Percentiles rank a stretch among this genome's conserved stretches.
Evolutionary conservation across 78 protist genomes (phyloP).

Genomic region (Dictyostelium discoideum): DNA sequence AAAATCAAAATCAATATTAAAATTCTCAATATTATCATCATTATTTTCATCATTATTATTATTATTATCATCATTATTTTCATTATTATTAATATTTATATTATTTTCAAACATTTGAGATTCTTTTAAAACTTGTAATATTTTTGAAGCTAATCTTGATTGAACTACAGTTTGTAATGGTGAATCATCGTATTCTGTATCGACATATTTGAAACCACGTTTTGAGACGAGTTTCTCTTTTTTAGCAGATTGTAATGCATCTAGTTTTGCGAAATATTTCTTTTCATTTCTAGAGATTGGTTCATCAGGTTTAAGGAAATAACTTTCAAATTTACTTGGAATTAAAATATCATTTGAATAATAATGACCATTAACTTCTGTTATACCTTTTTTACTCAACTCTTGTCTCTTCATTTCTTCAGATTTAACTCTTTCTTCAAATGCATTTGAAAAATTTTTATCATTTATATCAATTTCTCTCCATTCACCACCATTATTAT

Average conservation of each 20-base stretch:
- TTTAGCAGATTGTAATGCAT: background rate
- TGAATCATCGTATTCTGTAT: background rate
- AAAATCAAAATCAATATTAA: too few species aligned
- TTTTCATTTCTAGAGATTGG: slow-evolving; percentile 16
- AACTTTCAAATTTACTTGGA: background rate
- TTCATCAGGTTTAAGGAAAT: slow-evolving; percentile 27
- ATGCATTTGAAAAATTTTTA: background rate
- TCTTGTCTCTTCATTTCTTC: slow-evolving; percentile 1
- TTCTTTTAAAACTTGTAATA: slow-evolving; percentile 28
- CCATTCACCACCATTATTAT: slow-evolving; percentile 28
- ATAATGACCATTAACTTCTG: slow-evolving; percentile 29
- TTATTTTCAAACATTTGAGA: slow-evolving; percentile 2
- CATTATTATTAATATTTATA: too few species aligned
- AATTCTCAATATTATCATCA: background rate
- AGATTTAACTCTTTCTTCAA: background rate
- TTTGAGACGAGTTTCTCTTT: background rate
- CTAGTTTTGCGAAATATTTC: background rate
- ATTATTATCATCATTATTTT: too few species aligned
- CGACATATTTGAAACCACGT: slow-evolving; percentile 1
- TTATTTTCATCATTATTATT: too few species aligned
- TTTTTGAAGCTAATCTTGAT: slow-evolving; percentile 13
- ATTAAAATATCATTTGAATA: slow-evolving; percentile 28
- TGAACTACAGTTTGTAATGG: slow-evolving; percentile 33
- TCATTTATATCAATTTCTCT: background rate
- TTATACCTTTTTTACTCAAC: slow-evolving; percentile 38